These are phyloP conservation scores for Puccinia triticina DNA, from an alignment of 1,284 basidiomycete species.

Conservation along the genomic window DNA sequence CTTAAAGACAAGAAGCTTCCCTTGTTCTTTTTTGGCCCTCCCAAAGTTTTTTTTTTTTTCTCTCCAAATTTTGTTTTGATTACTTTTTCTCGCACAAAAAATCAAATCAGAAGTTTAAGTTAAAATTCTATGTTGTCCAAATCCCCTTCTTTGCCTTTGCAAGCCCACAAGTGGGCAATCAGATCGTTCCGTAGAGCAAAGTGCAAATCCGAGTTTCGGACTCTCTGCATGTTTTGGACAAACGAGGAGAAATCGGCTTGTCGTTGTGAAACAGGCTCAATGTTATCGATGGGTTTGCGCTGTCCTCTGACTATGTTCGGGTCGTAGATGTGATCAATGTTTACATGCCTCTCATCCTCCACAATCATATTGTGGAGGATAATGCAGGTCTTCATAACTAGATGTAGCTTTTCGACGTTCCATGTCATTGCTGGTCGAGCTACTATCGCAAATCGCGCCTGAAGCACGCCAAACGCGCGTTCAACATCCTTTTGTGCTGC, in stretches of 20 bases:
- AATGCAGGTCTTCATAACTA: background rate
- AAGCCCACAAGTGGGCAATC: too few species aligned
- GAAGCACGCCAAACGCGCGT: too few species aligned
- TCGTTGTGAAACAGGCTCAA: background rate
- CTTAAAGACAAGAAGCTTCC: too few species aligned
- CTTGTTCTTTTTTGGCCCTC: too few species aligned
- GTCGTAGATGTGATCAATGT: background rate
- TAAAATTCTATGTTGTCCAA: background rate
- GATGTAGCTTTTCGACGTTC: background rate
- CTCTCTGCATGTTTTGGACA: background rate
- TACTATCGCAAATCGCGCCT: background rate
- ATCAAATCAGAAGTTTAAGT: too few species aligned
- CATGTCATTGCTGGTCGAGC: background rate
- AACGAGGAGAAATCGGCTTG: background rate
- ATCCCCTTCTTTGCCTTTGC: background rate
- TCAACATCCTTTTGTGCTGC: slow-evolving; percentile 1
- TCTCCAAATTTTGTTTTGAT: too few species aligned
- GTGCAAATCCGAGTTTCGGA: background rate
- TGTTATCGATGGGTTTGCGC: background rate
- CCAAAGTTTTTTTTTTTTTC: too few species aligned
- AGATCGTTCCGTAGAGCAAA: background rate
- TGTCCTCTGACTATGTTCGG: too few species aligned
- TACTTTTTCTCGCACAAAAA: too few species aligned
- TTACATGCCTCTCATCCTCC: background rate
- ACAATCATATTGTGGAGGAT: too few species aligned